Base-by-base conservation (phyloP, 768 basidiomycete genomes). In the Grammothele lineata region DNA sequence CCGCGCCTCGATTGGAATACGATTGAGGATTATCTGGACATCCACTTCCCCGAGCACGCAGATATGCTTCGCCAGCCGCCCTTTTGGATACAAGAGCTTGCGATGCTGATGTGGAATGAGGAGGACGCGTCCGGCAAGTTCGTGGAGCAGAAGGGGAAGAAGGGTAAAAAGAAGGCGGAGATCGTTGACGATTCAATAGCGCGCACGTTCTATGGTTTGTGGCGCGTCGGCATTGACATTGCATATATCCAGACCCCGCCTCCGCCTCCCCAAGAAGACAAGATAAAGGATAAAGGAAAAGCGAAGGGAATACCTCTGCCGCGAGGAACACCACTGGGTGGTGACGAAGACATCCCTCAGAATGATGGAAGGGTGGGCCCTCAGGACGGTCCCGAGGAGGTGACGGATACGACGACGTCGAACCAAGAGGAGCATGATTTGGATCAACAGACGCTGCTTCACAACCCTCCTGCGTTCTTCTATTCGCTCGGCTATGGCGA, bases 31-130 rank as follows among this genome's bases (percentile, higher is more conserved):
- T 73, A 76, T 54, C 62, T 87, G 3, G 47, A 61, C 4, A 59
- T 67, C 2, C 68, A 69, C 10, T 67, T 78, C 49, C 75, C 78
- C 0, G 79, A 77, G 19, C 77, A 81, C 12, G 63, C 64, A 19
- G 68, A 70, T 15, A 57, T 60, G 18, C 47, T 88, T 19, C 18
- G 32, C 2, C 34, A 52, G 0, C 77, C 78, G 0, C 81, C 82
- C 0, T 45, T 22, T 4, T 82, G 80, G 81, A 67, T 84, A 9
- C 1, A 7, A 0, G 30, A 41, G 17, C 36, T 56, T 11, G n/a
- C 51, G 2, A 5, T 11, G 4, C 32, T 50, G 15, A 37, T 37
- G 19, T 37, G 35, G 22, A 32, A 38, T 1, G 55, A 54, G n/a
- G 54, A 48, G 5, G 53, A 36, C 1, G 21, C 45, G 12, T 23